Evolutionary conservation across 768 basidiomycete species (phyloP).

Genomic region (Lyophyllum atratum): DNA sequence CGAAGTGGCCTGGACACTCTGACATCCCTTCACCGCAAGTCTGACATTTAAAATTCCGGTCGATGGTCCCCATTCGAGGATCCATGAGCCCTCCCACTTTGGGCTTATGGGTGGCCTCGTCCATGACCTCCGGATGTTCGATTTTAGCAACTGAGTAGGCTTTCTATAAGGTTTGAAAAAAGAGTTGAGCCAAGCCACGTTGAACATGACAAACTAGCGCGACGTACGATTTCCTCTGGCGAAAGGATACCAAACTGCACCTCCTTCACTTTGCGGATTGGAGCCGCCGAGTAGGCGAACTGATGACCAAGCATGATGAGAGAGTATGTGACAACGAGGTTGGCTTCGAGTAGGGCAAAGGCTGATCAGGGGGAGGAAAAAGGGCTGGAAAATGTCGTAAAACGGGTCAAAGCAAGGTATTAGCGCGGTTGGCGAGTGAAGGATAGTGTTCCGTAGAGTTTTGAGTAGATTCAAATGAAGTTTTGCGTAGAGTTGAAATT

Average conservation of each 20-base stretch:
- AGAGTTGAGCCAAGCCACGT: slow-evolving; percentile 10
- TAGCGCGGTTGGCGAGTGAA: slow-evolving; percentile 22
- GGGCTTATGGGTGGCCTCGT: slow-evolving; percentile 87
- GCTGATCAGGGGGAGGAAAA: slow-evolving; percentile 11
- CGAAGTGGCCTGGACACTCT: slow-evolving; percentile 99
- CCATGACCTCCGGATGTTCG: slow-evolving; percentile 98
- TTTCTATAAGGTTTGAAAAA: slow-evolving; percentile 64
- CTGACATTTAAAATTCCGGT: slow-evolving; percentile 98
- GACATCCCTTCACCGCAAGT: slow-evolving; percentile 99
- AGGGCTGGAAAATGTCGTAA: slow-evolving; percentile 27
- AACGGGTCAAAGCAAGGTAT: slow-evolving; percentile 28
- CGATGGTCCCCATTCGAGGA: slow-evolving; percentile 96
- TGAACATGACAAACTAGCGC: slow-evolving; percentile 14
- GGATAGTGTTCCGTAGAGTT: slow-evolving; percentile 22
- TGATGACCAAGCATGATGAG: slow-evolving; percentile 80
- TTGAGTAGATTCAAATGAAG: slow-evolving; percentile 29
- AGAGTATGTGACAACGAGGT: slow-evolving; percentile 18
- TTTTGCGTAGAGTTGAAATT: slow-evolving; percentile 29
- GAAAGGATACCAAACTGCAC: slow-evolving; percentile 99
- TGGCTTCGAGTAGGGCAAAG: slow-evolving; percentile 13
- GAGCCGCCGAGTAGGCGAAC: slow-evolving; percentile 91
- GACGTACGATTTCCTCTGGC: slow-evolving; percentile 95
- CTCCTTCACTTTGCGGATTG: slow-evolving; percentile 93
- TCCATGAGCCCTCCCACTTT: slow-evolving; percentile 97
- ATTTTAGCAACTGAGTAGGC: slow-evolving; percentile 98